These are phyloP conservation scores for Litsea cubeba DNA, from an alignment of 164 flowering plant species.

Conservation along the genomic window DNA sequence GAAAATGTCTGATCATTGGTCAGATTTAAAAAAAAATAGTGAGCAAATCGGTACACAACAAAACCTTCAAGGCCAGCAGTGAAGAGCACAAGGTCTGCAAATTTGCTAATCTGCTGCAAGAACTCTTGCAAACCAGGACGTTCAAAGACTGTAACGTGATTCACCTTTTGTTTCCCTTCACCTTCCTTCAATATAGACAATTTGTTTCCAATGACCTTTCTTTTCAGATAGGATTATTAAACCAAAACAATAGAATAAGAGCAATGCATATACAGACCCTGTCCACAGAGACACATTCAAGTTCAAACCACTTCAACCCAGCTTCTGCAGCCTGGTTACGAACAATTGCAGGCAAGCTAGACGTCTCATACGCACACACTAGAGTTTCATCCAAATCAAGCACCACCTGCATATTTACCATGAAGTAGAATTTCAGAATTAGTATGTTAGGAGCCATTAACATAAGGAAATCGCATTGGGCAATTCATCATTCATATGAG, in stretches of 20 bases:
- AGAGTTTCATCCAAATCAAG: constrained; percentile 97
- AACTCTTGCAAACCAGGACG: constrained; percentile 91
- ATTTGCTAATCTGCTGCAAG: constrained; percentile 59
- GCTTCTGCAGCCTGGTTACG: constrained; percentile 80
- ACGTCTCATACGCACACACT: constrained; percentile 89
- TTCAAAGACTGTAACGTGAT: constrained; percentile 94
- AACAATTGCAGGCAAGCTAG: constrained; percentile 60
- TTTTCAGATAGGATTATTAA: not conserved
- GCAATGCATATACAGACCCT: constrained; percentile 42
- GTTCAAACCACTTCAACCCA: constrained; percentile 87
- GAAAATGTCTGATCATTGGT: not conserved
- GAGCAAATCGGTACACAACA: not conserved
- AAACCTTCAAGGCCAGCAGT: constrained; percentile 99
- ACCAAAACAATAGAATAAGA: constrained; percentile 2
- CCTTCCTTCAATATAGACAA: constrained; percentile 47
- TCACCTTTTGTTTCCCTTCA: constrained; percentile 85
- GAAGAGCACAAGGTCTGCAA: constrained; percentile 86
- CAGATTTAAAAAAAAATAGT: constrained; percentile 2
- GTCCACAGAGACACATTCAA: constrained; percentile 82
- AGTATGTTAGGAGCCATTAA: not conserved
- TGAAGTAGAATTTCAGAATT: not conserved
- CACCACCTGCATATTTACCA: constrained; percentile 55
- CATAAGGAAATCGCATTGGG: not conserved
- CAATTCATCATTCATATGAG: not conserved
- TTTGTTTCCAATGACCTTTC: constrained; percentile 1